A percentile compares a stretch with the other conserved stretches of the same genome.
Conservation (phyloP, 257 asterid genomes). For the Paraleonurus japonicus region DNA sequence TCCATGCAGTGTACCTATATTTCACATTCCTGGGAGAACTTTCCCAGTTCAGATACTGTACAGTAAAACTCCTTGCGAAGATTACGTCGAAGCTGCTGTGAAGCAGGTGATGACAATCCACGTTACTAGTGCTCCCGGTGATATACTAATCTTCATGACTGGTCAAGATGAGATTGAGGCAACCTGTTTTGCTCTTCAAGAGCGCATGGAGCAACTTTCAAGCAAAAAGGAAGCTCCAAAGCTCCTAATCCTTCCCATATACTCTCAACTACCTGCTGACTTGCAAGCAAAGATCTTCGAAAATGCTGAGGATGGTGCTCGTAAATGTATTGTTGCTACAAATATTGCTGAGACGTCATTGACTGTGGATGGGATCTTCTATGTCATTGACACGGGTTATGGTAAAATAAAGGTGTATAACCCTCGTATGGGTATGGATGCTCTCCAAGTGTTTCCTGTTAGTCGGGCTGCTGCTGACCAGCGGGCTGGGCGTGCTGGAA, state of each 20-base stretch:
- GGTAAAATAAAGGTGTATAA: constrained; percentile 92
- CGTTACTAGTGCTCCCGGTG: constrained; percentile 92
- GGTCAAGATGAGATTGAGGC: constrained; percentile 99
- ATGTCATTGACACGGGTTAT: constrained; percentile 90
- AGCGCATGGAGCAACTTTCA: constrained; percentile 88
- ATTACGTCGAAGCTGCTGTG: constrained; percentile 95
- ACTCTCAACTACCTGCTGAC: constrained; percentile 98
- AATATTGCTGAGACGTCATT: constrained; percentile 95
- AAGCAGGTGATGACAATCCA: constrained; percentile 94
- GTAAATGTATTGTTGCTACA: constrained; percentile 94
- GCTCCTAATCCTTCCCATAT: constrained; percentile 85
- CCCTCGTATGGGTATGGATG: constrained; percentile 99
- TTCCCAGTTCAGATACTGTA: constrained; percentile 79
- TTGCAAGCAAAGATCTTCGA: constrained; percentile 91
- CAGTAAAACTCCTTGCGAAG: constrained; percentile 91
- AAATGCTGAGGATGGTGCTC: constrained; percentile 92
- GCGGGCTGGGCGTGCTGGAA: constrained; percentile 98
- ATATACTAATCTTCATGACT: constrained; percentile 95
- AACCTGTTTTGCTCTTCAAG: constrained; percentile 83
- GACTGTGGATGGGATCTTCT: constrained; percentile 91
- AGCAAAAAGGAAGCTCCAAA: constrained; percentile 77
- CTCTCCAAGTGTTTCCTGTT: constrained; percentile 93
- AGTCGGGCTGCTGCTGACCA: constrained; percentile 98
- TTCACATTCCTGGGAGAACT: constrained; percentile 95
- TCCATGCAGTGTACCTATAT: constrained; percentile 80